Evolutionary conservation across 805 yeast species (phyloP), one percentile per base, ranked within the genome.

Genomic region (Cyberlindnera meyerae): DNA sequence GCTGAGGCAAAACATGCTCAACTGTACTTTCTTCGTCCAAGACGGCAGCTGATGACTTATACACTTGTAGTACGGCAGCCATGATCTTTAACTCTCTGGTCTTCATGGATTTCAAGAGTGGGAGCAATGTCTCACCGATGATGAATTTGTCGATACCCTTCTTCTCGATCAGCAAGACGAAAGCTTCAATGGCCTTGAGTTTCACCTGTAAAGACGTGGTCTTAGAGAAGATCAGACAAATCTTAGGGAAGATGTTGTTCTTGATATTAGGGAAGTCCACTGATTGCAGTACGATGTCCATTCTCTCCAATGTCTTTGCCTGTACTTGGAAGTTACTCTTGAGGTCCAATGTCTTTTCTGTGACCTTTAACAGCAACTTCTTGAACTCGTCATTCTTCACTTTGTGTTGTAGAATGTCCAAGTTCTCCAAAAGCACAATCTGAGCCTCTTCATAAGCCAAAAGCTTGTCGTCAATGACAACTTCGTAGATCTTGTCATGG

Each of bases 131-230:
- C 33, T 90, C 97, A 24, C 70, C 68, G 24, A 88, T 74, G 3
- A 83, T 74, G 36, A 75, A 71, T 46, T 76, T 77, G 49, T 89
- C 96, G 36, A 88, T 68, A 6, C 77, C 71, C 42, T 78, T 77
- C 15, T 69, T 64, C 15, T 66, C 71, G 13, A 84, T 71, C 50
- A 88, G 60, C 31, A 63, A 52, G 11, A 73, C 68, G 48, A 88
- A 78, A 1, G 84, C 69, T 14, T 68, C 62, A 16, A 87, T 66
- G 2, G 93, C 75, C 12, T 75, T 69, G 13, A 82, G 64, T 52
- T 93, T 90, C 18, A 93, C 82, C 5, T 83, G 77, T 24, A 89
- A 65, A 20, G 93, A 77, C 0, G 89, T 85, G 1, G 98, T 93
- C 30, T 86, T 82, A 26, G 87, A 74, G 60, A 90, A 93, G 7